A percentile compares a stretch with the other conserved stretches of the same genome.
Evolutionary conservation across 768 basidiomycete species (phyloP).

Genomic region (Amanita exitialis): DNA sequence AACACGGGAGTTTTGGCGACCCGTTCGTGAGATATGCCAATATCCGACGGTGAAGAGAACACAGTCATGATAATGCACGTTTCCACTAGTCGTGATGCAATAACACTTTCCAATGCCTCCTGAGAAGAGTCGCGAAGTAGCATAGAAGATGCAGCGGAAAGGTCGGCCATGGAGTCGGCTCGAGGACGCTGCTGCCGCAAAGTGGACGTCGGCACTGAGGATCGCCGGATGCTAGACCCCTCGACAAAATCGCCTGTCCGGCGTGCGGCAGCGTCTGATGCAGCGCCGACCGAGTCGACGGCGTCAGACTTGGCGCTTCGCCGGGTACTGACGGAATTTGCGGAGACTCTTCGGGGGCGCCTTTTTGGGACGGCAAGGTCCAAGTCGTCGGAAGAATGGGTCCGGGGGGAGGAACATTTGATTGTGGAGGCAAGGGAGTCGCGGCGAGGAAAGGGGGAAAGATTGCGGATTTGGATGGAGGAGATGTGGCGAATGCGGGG

Average conservation of each 20-base stretch:
- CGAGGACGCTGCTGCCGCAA: constrained; percentile 7
- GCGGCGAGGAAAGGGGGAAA: constrained; percentile 77
- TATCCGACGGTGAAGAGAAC: constrained; percentile 12
- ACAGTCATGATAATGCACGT: constrained; percentile 59
- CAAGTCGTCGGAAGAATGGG: constrained; percentile 60
- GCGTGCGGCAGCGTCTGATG: constrained; percentile 26
- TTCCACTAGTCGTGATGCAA: constrained; percentile 66
- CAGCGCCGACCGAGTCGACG: constrained; percentile 14
- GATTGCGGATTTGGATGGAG: constrained; percentile 65
- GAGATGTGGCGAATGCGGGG: constrained; percentile 67
- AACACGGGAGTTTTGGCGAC: constrained; percentile 5
- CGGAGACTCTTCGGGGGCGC: constrained; percentile 51
- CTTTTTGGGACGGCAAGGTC: constrained; percentile 50
- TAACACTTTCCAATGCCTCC: constrained; percentile 54
- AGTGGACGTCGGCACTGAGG: constrained; percentile 1
- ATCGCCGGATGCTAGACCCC: constrained; percentile 8
- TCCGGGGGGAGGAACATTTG: constrained; percentile 50
- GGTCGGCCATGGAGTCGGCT: constrained; percentile 5
- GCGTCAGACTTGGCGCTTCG: constrained; percentile 35
- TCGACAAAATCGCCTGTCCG: constrained; percentile 10
- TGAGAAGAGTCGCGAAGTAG: constrained; percentile 58
- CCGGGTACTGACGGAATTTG: constrained; percentile 41
- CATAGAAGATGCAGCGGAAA: constrained; percentile 15
- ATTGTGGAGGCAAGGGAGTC: constrained; percentile 72
- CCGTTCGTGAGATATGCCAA: constrained; percentile 2